These are phyloP conservation scores for Dendrothele bispora DNA, from an alignment of 768 basidiomycete species.

Conservation along the genomic window DNA sequence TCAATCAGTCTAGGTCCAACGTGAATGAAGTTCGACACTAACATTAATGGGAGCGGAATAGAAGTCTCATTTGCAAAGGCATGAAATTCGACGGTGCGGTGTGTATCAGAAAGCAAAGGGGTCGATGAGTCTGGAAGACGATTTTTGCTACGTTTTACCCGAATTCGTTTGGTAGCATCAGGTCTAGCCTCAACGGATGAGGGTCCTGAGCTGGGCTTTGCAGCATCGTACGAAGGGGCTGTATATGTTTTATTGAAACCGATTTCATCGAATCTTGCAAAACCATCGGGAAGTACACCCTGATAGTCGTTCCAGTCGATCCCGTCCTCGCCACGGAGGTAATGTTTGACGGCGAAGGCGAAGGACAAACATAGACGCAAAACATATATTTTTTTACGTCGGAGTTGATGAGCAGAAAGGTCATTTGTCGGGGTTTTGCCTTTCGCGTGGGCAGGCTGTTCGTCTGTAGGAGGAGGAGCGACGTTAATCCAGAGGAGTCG, in stretches of 20 bases:
- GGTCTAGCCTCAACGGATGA: constrained; percentile 23
- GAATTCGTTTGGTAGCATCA: constrained; percentile 67
- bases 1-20: neutral
- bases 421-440: constrained; percentile 50
- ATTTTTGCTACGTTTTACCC: constrained; percentile 71
- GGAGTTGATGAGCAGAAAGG: constrained; percentile 53
- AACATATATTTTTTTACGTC: constrained; percentile 65
- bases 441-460: constrained; percentile 38
- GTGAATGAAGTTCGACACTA: constrained; percentile 19
- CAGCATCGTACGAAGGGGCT: constrained; percentile 42
- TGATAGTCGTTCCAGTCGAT: constrained; percentile 64
- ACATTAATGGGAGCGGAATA: constrained; percentile 84
- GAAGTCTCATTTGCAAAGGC: constrained; percentile 56
- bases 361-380: constrained; percentile 71
- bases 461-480: constrained; percentile 58
- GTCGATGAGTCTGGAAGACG: constrained; percentile 46
- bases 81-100: constrained; percentile 62
- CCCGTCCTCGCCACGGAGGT: constrained; percentile 84
- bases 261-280: constrained; percentile 46
- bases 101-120: constrained; percentile 59
- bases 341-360: constrained; percentile 77
- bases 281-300: constrained; percentile 64
- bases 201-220: constrained; percentile 28
- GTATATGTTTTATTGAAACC: constrained; percentile 37
- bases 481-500: constrained; percentile 82